A percentile compares a stretch with the other conserved stretches of the same genome.
phyloP scores from a whole-genome alignment of 352 stramenopile genomes.

The Pythium rhizo-oryzae region DNA sequence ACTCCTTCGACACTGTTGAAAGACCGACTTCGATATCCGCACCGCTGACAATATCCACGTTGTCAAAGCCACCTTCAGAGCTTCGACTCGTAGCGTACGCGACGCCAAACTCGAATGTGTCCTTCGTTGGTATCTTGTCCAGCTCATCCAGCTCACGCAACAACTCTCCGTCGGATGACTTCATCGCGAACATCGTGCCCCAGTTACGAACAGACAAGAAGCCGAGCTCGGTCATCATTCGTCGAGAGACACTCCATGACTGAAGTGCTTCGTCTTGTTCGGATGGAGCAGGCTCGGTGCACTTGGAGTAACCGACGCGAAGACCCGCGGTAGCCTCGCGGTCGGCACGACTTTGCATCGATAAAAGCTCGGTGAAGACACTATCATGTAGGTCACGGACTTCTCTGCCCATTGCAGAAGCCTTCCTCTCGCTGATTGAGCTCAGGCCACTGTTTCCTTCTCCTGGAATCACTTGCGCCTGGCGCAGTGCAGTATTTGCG shows the following conservation, averaged over 20 bases:
- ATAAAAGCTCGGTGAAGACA: slow-evolving; percentile 70
- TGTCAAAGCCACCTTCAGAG: slow-evolving; percentile 77
- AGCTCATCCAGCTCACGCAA: slow-evolving; percentile 66
- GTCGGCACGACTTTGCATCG: slow-evolving; percentile 62
- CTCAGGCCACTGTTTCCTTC: slow-evolving; percentile 82
- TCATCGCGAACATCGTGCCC: slow-evolving; percentile 83
- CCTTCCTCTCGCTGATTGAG: slow-evolving; percentile 63
- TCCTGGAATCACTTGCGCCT: slow-evolving; percentile 42
- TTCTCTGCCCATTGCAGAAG: slow-evolving; percentile 50
- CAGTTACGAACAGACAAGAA: slow-evolving; percentile 87
- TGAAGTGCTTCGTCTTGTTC: slow-evolving; percentile 59
- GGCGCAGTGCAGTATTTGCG: slow-evolving; percentile 21
- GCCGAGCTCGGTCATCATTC: slow-evolving; percentile 85
- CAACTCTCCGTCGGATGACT: slow-evolving; percentile 54
- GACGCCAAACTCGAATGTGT: slow-evolving; percentile 84
- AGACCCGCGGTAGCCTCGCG: slow-evolving; percentile 22
- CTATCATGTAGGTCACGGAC: slow-evolving; percentile 56
- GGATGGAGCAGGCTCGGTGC: slow-evolving; percentile 42
- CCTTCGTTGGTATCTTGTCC: slow-evolving; percentile 74
- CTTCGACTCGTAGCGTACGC: slow-evolving; percentile 68
- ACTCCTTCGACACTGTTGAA: slow-evolving; percentile 42
- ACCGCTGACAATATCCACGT: slow-evolving; percentile 67
- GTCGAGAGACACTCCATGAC: slow-evolving; percentile 74
- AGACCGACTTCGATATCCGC: slow-evolving; percentile 33
- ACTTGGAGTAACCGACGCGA: slow-evolving; percentile 20